These are phyloP conservation scores for Calonectria crousiana DNA, from an alignment of 2,329 filamentous ascomycete genomes.

Conservation along the genomic window DNA sequence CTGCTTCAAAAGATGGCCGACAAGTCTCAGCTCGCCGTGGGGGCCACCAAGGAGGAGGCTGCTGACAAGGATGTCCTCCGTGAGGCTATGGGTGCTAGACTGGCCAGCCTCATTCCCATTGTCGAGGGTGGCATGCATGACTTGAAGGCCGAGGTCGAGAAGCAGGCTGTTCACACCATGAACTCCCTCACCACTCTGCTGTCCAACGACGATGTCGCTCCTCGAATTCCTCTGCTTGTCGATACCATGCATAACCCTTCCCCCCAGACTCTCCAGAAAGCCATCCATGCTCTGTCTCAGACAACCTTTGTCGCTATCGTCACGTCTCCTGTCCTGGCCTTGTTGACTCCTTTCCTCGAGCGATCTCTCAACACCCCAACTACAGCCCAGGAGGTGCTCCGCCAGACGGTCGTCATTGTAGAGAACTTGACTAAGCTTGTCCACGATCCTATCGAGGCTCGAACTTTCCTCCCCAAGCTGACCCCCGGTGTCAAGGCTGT, in stretches of 20 bases:
- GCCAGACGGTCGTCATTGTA: slow-evolving; percentile 95
- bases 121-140: slow-evolving; percentile 97
- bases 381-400: slow-evolving; percentile 92
- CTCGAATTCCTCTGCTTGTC: slow-evolving; percentile 90
- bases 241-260: slow-evolving; percentile 97
- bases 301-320: slow-evolving; percentile 99
- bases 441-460: slow-evolving; percentile 92
- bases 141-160: slow-evolving; percentile 88
- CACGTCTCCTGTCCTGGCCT: slow-evolving; percentile 92
- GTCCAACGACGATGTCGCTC: slow-evolving; percentile 96
- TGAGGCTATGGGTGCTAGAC: slow-evolving; percentile 88
- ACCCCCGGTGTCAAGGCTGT: slow-evolving; percentile 94
- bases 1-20: slow-evolving; percentile 94
- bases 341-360: slow-evolving; percentile 94
- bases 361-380: slow-evolving; percentile 91
- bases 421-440: slow-evolving; percentile 99
- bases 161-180: slow-evolving; percentile 94
- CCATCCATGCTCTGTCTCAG: slow-evolving; percentile 95
- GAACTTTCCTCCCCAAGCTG: slow-evolving; percentile 94
- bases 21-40: slow-evolving; percentile 88
- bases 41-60: slow-evolving; percentile 83
- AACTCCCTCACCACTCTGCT: slow-evolving; percentile 88
- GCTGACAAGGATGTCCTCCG: slow-evolving; percentile 89
- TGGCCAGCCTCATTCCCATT: slow-evolving; percentile 89
- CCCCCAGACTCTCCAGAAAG: slow-evolving; percentile 88